Conservation (phyloP, 768 basidiomycete species). For the Clavulina sp. region DNA sequence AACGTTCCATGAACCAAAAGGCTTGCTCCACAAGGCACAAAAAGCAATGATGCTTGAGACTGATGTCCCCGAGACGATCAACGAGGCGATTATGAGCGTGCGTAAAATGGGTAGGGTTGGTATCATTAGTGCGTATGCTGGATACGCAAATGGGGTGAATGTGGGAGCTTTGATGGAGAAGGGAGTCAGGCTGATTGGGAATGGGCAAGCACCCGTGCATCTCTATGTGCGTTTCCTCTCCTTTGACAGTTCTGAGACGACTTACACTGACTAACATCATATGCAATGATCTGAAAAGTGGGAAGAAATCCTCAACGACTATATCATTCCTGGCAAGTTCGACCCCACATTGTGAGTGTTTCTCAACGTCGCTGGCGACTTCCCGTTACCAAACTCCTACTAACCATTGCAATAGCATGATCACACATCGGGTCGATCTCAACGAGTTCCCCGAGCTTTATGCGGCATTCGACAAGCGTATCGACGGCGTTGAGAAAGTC, state of each 20-base stretch:
- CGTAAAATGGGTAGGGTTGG: conserved; percentile 43
- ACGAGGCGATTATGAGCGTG: conserved; percentile 31
- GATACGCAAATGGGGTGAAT: conserved; percentile 49
- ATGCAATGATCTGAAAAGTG: too few species aligned
- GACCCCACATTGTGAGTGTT: conserved; percentile 39
- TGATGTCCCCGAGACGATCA: conserved; percentile 46
- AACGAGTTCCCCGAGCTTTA: conserved; percentile 52
- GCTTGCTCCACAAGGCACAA: conserved; percentile 43
- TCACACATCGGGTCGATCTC: conserved; percentile 41
- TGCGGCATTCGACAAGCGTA: conserved; percentile 40
- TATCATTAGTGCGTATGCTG: conserved; percentile 51
- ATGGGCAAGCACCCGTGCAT: conserved; percentile 41
- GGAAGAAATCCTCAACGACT: conserved; percentile 48
- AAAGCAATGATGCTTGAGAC: conserved; percentile 60
- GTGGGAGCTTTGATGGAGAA: conserved; percentile 67
- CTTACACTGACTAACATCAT: too few species aligned
- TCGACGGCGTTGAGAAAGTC: conserved; percentile 45
- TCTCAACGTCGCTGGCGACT: background rate
- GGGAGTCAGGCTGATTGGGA: conserved; percentile 51
- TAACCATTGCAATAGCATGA: conserved; percentile 21
- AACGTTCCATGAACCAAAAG: conserved; percentile 58
- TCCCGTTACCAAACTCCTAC: background rate
- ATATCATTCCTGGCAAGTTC: conserved; percentile 45
- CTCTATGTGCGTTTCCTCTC: conserved; percentile 6
- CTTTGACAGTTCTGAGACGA: too few species aligned